Evolutionary conservation across 108 stramenopile species (phyloP).

Genomic region (Cyclotella cryptica): DNA sequence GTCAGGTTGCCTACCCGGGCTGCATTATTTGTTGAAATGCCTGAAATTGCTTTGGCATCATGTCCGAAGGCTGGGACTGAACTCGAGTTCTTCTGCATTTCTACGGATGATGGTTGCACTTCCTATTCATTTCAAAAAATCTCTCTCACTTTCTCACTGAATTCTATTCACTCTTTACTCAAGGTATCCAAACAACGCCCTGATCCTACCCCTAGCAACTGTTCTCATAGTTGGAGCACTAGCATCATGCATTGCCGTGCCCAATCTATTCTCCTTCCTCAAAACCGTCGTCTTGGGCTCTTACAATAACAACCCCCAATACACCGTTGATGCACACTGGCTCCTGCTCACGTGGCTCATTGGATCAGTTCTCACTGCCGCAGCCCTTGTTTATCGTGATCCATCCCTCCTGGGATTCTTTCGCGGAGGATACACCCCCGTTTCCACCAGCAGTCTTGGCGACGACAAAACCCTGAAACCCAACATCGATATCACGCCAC

Average conservation of each 20-base stretch:
- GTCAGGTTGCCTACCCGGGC: too few species aligned
- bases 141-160: slow-evolving; percentile 4
- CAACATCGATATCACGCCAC: slow-evolving; percentile 44
- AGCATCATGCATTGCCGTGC: slow-evolving; percentile 53
- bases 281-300: slow-evolving; percentile 17
- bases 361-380: slow-evolving; percentile 59
- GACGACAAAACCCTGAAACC: slow-evolving; percentile 52
- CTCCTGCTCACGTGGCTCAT: slow-evolving; percentile 66
- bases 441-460: slow-evolving; percentile 11
- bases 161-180: too few species aligned
- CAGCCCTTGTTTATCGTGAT: slow-evolving; percentile 67
- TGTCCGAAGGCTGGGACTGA: too few species aligned
- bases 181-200: slow-evolving; percentile 37
- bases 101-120: background rate
- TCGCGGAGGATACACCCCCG: slow-evolving; percentile 20
- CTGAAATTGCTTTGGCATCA: too few species aligned
- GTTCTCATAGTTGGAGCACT: slow-evolving; percentile 70
- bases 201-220: slow-evolving; percentile 60
- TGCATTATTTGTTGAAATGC: too few species aligned
- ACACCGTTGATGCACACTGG: slow-evolving; percentile 29
- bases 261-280: slow-evolving; percentile 27
- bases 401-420: slow-evolving; percentile 28
- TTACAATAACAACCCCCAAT: slow-evolving; percentile 26
- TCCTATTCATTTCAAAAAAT: background rate
- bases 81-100: slow-evolving; percentile 5